Conservation (phyloP, 495 filamentous ascomycete genomes). For the Cairneyella variabilis region DNA sequence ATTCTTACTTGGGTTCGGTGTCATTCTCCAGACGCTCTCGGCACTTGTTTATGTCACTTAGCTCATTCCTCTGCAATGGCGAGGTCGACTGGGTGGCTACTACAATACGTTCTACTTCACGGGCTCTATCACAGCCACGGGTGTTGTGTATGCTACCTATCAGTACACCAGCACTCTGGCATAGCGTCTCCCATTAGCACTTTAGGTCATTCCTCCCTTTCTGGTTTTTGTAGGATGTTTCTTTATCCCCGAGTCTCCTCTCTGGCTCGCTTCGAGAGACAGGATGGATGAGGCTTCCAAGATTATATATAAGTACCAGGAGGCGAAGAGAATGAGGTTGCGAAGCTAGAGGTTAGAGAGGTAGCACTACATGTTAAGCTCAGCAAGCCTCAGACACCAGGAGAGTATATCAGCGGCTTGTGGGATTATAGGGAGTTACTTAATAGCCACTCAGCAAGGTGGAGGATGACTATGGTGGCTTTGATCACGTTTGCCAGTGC, state of each 20-base stretch:
- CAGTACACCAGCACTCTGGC: slow-evolving; percentile 23
- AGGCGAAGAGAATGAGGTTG: slow-evolving; percentile 12
- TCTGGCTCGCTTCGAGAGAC: slow-evolving; percentile 65
- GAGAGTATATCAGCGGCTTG: slow-evolving; percentile 6
- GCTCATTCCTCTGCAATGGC: slow-evolving; percentile 7
- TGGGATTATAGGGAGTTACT: slow-evolving; percentile 10
- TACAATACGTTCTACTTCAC: slow-evolving; percentile 7
- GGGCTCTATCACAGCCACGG: slow-evolving; percentile 3
- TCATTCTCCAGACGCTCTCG: slow-evolving; percentile 6
- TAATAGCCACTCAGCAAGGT: slow-evolving; percentile 2
- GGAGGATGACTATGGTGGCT: slow-evolving; percentile 1
- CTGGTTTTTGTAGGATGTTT: slow-evolving; percentile 58
- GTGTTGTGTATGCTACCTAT: slow-evolving; percentile 7
- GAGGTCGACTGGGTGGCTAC: not conserved
- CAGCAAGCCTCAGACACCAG: slow-evolving; percentile 4
- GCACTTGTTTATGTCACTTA: slow-evolving; percentile 14
- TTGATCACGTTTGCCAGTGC: slow-evolving; percentile 2
- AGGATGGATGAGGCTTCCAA: slow-evolving; percentile 60
- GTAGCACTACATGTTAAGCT: not conserved
- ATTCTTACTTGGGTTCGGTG: slow-evolving; percentile 7
- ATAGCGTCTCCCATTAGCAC: slow-evolving; percentile 78
- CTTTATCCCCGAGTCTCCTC: slow-evolving; percentile 71
- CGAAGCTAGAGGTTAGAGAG: slow-evolving; percentile 7
- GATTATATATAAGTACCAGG: slow-evolving; percentile 45
- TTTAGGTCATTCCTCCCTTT: slow-evolving; percentile 71